These are phyloP conservation scores for Paramecium bursaria DNA, from an alignment of 73 alveolate genomes.

Conservation along the genomic window DNA sequence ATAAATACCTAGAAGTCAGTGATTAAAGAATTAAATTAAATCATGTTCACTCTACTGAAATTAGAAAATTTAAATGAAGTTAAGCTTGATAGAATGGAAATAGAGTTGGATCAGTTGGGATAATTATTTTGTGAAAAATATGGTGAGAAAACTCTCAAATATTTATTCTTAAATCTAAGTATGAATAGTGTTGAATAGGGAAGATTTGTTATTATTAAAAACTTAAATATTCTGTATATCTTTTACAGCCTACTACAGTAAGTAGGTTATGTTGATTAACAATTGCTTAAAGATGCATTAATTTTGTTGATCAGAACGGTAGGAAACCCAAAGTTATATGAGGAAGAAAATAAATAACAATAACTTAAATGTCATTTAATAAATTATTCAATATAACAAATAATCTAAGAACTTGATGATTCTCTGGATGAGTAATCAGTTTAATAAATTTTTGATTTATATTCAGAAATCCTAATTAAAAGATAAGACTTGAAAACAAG, in stretches of 20 bases:
- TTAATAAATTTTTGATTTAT: not conserved
- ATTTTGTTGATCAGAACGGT: not conserved
- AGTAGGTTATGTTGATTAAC: not conserved
- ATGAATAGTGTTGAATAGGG: not conserved
- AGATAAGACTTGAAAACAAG: not conserved
- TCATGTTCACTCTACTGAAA: slow-evolving; percentile 8
- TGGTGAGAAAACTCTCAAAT: slow-evolving; percentile 12
- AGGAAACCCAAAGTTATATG: slow-evolving; percentile 33
- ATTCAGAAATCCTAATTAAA: not conserved
- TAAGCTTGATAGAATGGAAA: slow-evolving; percentile 28
- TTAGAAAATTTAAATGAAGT: not conserved
- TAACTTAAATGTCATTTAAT: slow-evolving; percentile 9
- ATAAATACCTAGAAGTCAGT: not conserved
- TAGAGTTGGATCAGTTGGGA: not conserved
- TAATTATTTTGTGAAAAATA: not conserved
- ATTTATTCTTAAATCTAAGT: not conserved
- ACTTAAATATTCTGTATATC: slow-evolving; percentile 17
- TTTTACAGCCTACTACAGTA: not conserved
- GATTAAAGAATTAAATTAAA: not conserved
- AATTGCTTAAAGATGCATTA: not conserved
- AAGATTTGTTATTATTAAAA: not conserved
- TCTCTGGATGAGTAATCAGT: not conserved
- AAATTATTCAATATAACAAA: not conserved
- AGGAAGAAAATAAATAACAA: slow-evolving; percentile 3
- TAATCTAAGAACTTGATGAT: not conserved